Conservation (phyloP, 495 filamentous ascomycete species). For the Talaromyces liani region DNA sequence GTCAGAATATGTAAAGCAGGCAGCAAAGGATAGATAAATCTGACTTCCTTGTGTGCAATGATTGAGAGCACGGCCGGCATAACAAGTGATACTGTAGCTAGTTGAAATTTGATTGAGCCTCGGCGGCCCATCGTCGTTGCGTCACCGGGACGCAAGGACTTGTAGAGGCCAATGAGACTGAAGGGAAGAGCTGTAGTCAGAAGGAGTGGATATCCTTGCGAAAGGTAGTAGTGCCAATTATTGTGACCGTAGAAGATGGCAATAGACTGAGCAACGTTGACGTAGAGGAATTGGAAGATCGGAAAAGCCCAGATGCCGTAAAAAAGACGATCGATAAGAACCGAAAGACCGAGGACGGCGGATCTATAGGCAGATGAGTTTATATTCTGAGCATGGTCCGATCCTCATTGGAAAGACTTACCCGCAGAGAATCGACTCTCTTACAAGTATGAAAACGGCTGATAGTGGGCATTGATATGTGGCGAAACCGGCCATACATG, state of each 20-base stretch:
- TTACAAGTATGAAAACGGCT: constrained; percentile 45
- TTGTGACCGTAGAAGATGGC: constrained; percentile 92
- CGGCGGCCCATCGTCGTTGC: constrained; percentile 22
- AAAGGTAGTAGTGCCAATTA: constrained; percentile 85
- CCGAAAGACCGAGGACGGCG: constrained; percentile 52
- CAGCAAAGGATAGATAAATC: constrained; percentile 91
- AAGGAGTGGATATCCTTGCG: constrained; percentile 81
- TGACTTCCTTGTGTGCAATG: constrained; percentile 94
- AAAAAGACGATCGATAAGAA: constrained; percentile 68
- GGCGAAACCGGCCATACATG: constrained; percentile 42
- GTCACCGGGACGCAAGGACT: constrained; percentile 25
- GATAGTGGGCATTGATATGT: constrained; percentile 31
- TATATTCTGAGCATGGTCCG: background rate
- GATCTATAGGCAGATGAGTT: constrained; percentile 28
- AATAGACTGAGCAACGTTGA: constrained; percentile 82
- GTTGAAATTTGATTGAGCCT: constrained; percentile 39
- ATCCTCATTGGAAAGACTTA: constrained; percentile 21
- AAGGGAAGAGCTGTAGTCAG: constrained; percentile 81
- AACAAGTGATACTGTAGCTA: constrained; percentile 52
- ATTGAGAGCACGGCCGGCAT: constrained; percentile 61
- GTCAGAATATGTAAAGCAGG: constrained; percentile 77
- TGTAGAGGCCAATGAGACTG: constrained; percentile 56
- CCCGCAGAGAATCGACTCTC: constrained; percentile 64
- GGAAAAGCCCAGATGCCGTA: constrained; percentile 88
- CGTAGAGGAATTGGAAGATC: constrained; percentile 79